Conservation (phyloP, 75 land plant genomes). For the Cupressus sempervirens region DNA sequence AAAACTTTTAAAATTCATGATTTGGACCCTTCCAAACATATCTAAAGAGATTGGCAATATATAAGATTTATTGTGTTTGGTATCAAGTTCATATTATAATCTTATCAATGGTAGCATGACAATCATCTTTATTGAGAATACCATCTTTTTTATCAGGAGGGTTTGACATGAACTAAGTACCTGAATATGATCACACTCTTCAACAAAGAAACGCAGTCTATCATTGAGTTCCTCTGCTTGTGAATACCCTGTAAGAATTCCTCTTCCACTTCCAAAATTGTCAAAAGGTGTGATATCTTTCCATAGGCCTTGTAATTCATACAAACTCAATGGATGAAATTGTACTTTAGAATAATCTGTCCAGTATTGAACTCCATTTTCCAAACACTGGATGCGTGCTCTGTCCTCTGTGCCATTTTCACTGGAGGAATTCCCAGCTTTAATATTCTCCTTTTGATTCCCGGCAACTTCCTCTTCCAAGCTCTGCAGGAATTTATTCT, state of each 20-base stretch:
- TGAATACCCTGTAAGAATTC: constrained; percentile 31
- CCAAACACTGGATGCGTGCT: constrained; percentile 53
- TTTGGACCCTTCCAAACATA: neutral
- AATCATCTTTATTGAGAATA: neutral
- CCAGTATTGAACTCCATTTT: constrained; percentile 74
- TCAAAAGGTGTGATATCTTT: constrained; percentile 61
- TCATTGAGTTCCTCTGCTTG: constrained; percentile 72
- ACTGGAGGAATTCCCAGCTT: constrained; percentile 5
- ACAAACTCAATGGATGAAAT: constrained; percentile 76
- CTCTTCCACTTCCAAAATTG: constrained; percentile 76
- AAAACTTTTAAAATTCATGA: neutral
- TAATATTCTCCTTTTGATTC: neutral
- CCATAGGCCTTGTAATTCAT: constrained; percentile 69
- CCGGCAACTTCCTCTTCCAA: constrained; percentile 66
- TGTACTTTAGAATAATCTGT: constrained; percentile 89
- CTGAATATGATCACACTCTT: constrained; percentile 95
- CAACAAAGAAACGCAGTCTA: constrained; percentile 77
- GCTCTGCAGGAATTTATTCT: constrained; percentile 76
- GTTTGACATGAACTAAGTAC: constrained; percentile 25
- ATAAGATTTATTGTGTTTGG: neutral
- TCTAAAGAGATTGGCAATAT: neutral
- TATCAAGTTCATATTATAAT: neutral
- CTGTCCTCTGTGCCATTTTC: constrained; percentile 22
- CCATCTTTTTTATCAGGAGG: neutral
- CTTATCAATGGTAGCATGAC: neutral